Conservation (phyloP, 129 eudicot species). For the Rutidosis leptorrhynchoides region DNA sequence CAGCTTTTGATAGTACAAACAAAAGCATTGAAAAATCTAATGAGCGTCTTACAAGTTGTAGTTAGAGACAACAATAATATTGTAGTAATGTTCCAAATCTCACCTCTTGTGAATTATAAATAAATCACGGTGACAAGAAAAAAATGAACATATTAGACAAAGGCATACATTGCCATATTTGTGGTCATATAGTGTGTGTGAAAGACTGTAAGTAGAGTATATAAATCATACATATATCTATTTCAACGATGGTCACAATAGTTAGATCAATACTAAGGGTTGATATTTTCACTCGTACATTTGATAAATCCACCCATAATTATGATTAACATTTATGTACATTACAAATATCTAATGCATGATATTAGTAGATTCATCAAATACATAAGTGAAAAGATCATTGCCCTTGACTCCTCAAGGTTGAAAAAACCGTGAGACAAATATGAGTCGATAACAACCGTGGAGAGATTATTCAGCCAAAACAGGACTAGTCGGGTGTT, state of each 20-base stretch:
- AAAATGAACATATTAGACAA: not conserved
- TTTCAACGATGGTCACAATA: not conserved
- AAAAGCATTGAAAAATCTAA: not conserved
- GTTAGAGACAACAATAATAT: not conserved
- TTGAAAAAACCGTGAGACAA: too few relatives aligned
- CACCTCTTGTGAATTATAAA: too few relatives aligned
- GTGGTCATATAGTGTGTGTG: not conserved
- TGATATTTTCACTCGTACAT: too few relatives aligned
- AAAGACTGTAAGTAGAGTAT: not conserved
- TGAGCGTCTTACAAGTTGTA: not conserved
- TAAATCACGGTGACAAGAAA: not conserved
- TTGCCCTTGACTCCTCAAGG: too few relatives aligned
- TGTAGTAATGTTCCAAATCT: not conserved
- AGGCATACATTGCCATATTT: not conserved
- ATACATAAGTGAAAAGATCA: too few relatives aligned
- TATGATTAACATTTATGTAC: too few relatives aligned
- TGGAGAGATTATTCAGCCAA: too few relatives aligned
- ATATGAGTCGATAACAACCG: too few relatives aligned
- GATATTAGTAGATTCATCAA: too few relatives aligned
- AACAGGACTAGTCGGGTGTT: too few relatives aligned
- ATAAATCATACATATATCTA: not conserved
- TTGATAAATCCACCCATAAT: too few relatives aligned
- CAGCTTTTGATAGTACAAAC: not conserved
- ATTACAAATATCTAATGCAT: too few relatives aligned
- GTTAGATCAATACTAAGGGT: not conserved